phyloP scores from a whole-genome alignment of 371 early-diverging fungal species.

The Lichtheimia ornata region DNA sequence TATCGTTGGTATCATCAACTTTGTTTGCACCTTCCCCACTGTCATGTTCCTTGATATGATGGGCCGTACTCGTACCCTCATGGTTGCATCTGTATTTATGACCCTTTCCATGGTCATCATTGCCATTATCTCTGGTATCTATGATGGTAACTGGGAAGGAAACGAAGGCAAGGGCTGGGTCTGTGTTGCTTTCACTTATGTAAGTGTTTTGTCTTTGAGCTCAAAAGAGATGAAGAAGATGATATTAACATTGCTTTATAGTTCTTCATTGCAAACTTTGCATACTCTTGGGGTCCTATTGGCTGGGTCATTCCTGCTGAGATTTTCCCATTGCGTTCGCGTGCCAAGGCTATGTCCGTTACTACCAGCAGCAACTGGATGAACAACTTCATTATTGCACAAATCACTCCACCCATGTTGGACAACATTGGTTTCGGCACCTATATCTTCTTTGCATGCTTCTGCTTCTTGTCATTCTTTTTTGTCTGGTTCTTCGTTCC shows the following conservation, averaged over 20 bases:
- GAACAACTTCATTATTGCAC: conserved; percentile 50
- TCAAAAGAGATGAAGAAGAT: background rate
- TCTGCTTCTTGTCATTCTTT: conserved; percentile 29
- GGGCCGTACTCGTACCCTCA: conserved; percentile 59
- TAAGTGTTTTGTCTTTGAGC: conserved; percentile 5
- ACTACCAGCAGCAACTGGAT: conserved; percentile 92
- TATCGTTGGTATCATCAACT: conserved; percentile 71
- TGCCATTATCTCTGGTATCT: conserved; percentile 36
- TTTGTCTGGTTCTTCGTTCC: conserved; percentile 30
- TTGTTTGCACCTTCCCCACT: conserved; percentile 53
- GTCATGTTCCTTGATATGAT: conserved; percentile 70
- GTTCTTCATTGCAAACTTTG: conserved; percentile 63
- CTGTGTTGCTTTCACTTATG: conserved; percentile 56
- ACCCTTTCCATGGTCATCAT: conserved; percentile 37
- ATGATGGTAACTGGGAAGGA: conserved; percentile 32
- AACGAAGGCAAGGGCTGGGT: conserved; percentile 40
- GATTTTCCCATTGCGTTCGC: conserved; percentile 74
- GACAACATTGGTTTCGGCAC: conserved; percentile 28
- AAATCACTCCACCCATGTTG: conserved; percentile 22
- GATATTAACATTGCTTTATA: background rate
- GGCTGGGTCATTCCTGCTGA: conserved; percentile 93
- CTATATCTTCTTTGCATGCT: conserved; percentile 45
- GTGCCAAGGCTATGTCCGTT: conserved; percentile 82
- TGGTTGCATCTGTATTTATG: conserved; percentile 48
- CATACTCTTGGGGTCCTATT: conserved; percentile 65